Evolutionary conservation across 169 alveolate species (phyloP), one percentile per base, ranked within the genome.

Genomic region (Plasmodium gallinaceum): DNA sequence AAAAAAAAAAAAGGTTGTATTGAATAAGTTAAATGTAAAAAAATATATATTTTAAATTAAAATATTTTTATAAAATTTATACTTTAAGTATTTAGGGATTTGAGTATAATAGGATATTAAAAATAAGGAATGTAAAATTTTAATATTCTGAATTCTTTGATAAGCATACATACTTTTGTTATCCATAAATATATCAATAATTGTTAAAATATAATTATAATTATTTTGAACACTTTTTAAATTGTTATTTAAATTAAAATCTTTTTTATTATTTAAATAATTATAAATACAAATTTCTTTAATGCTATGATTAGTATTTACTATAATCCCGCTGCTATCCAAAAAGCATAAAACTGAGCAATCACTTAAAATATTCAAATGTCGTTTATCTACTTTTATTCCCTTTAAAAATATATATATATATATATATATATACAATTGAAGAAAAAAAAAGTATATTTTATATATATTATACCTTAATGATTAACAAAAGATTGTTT

Each of bases 141-240:
- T 78, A 4, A 66, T 51, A 46, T 78, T 78, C 39, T 78, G 43
- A 14, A 78, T 78, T 46, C 89, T 42, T 45, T 78, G 89, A 32
- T 78, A 78, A 4, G 89, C 89, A 12, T 78, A 78, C 89, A 78
- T 78, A 57, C 89, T 78, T 60, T 65, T 78, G 14, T 78, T 78
- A 42, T 78, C 89, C 89, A 78, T 78, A 8, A 78, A 70, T 32
- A 78, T 65, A 24, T 78, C 89, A 51, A 78, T 78, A 5, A 78
- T 60, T 7, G 89, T 78, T 12, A 78, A 68, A 3, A 78, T 64
- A 32, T 78, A 64, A 43, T 78, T 78, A 57, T 78, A 54, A 57
- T 78, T 37, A 24, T 26, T 78, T n/a, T 45, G 72, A 2, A 65
- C 10, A 8, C 45, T 45, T 18, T 78, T 78, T 72, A 78, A 37